Evolutionary conservation across 1,139 yeast species (phyloP), one percentile per base, ranked within the genome.

Genomic region (Blastobotrys capitulatus): DNA sequence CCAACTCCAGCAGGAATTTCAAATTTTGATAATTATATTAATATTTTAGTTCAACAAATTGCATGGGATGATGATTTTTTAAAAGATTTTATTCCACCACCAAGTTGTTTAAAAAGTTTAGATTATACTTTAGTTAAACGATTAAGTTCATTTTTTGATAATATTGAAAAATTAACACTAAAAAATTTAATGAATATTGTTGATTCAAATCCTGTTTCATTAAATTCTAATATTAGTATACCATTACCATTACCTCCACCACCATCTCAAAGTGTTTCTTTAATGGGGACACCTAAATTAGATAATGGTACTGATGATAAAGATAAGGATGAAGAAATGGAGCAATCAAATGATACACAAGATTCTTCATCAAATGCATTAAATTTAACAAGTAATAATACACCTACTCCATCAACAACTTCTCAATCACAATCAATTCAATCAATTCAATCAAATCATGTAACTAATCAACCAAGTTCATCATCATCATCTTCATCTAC

Each of bases 11-110:
- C 49, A 8, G 46, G 46, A 9, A 36, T 47, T 6, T 42, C 46
- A 5, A 35, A 42, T 25, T 47, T 36, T 38, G 49, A 47, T 13
- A 15, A 38, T 13, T 31, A 36, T 13, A 42, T 47, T 27, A 47
- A 47, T 34, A 15, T 38, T 1, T 49, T 73, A n/a, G 57, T 72
- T 9, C 72, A 70, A 38, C 78, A 75, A 45, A 57, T 75, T 16
- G 72, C 74, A 0, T 75, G 76, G 71, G 77, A 75, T 57, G 66
- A 66, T 52, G 65, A 65, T 1, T 34, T 52, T 35, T 40, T 56
- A 12, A 22, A 44, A 12, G 47, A 50, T 2, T 37, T 56, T 19
- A 32, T 53, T 2, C 55, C 57, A 2, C 42, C 42, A 5, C 39
- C 32, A 5, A 42, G 36, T 3, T 29, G 29, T 20, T 34, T 48